phyloP scores from a whole-genome alignment of 2,329 filamentous ascomycete genomes.

The Xylaria multiplex region DNA sequence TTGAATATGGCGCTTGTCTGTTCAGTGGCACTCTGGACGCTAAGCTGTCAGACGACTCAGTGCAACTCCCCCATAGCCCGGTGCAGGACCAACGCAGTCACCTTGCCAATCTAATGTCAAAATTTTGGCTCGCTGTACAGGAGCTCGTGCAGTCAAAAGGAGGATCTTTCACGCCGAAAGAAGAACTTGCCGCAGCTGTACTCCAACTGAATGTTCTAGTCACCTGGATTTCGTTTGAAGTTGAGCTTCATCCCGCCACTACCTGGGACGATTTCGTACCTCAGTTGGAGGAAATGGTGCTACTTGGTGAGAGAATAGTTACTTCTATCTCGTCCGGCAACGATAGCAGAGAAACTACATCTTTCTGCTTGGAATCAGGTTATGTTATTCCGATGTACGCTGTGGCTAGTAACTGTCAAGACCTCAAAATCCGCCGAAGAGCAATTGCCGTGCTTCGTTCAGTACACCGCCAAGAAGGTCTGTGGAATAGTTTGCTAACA shows the following conservation, averaged over 20 bases:
- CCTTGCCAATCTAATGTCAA: conserved; percentile 19
- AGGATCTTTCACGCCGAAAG: not conserved
- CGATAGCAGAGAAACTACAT: not conserved
- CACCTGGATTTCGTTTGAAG: conserved; percentile 30
- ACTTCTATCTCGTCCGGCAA: not conserved
- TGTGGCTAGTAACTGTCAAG: conserved; percentile 17
- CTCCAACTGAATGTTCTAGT: conserved; percentile 27
- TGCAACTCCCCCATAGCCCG: conserved; percentile 12
- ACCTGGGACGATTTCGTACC: conserved; percentile 21
- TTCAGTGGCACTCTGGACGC: conserved; percentile 28
- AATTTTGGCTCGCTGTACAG: conserved; percentile 15
- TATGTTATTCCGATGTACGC: conserved; percentile 30
- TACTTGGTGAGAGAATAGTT: conserved; percentile 22
- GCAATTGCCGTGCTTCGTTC: conserved; percentile 28
- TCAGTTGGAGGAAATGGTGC: conserved; percentile 16
- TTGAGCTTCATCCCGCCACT: conserved; percentile 9
- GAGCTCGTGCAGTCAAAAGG: conserved; percentile 13
- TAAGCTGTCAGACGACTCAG: conserved; percentile 21
- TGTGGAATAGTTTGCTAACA: conserved; percentile 22
- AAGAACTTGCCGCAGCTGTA: conserved; percentile 25
- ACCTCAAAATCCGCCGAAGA: conserved; percentile 17
- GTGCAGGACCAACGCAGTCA: conserved; percentile 10
- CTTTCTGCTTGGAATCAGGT: conserved; percentile 18
- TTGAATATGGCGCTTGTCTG: conserved; percentile 26
- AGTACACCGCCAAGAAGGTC: conserved; percentile 22